These are phyloP conservation scores for Quercus alba DNA, from an alignment of 306 rosid species.

Conservation along the genomic window DNA sequence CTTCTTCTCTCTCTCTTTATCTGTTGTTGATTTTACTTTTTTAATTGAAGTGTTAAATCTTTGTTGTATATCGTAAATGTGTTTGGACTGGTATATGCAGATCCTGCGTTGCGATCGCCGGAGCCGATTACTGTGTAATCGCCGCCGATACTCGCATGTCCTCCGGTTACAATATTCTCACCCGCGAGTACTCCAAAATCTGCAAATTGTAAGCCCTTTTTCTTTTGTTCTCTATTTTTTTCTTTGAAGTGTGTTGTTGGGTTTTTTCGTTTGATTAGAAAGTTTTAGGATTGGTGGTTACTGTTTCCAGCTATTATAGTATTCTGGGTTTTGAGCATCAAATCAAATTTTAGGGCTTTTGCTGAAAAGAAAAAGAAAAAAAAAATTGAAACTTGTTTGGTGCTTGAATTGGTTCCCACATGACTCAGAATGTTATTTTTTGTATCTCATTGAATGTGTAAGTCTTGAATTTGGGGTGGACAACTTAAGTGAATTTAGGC, in stretches of 20 bases:
- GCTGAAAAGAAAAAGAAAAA: too few relatives aligned
- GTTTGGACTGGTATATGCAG: constrained; percentile 23
- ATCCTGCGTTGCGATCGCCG: constrained; percentile 93
- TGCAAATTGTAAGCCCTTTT: constrained; percentile 47
- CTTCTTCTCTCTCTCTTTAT: neutral
- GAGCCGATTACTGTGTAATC: constrained; percentile 86
- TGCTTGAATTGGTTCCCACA: neutral
- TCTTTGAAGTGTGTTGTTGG: too few relatives aligned
- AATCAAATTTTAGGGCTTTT: too few relatives aligned
- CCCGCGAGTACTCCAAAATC: constrained; percentile 93
- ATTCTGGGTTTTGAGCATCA: neutral
- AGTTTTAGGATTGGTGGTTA: neutral
- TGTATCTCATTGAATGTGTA: neutral
- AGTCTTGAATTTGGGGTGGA: neutral
- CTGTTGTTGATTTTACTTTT: neutral
- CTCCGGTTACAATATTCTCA: constrained; percentile 87
- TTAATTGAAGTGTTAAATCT: neutral
- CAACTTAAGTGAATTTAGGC: too few relatives aligned
- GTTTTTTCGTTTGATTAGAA: neutral
- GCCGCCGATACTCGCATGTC: constrained; percentile 98
- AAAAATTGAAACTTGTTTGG: too few relatives aligned
- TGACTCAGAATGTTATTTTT: neutral
- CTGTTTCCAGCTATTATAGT: neutral
- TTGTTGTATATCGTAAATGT: neutral
- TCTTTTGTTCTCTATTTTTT: neutral